phyloP scores from a whole-genome alignment of 179 eudicot species.

The Nepenthes alata region DNA sequence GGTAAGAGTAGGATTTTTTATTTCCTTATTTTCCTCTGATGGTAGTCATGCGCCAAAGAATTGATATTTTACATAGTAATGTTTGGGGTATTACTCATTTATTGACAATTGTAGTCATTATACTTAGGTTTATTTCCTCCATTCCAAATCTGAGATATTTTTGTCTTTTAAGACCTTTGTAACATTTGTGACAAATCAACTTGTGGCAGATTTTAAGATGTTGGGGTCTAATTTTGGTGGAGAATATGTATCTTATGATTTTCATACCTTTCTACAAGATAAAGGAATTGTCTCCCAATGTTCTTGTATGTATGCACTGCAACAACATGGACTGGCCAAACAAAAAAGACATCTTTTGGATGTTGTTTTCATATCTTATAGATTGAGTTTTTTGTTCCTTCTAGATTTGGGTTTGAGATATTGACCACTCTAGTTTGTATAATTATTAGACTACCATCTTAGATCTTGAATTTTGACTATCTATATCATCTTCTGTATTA shows the following conservation, averaged over 20 bases:
- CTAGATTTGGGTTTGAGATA: no score
- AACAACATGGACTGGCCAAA: background rate
- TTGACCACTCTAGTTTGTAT: conserved; percentile 2
- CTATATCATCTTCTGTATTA: conserved; percentile 1
- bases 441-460: background rate
- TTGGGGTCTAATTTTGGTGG: conserved; percentile 10
- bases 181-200: background rate
- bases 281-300: conserved; percentile 2
- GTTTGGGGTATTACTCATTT: conserved; percentile 2
- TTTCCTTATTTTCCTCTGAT: conserved; percentile 2
- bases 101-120: background rate
- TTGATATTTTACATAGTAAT: background rate
- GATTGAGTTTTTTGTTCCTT: conserved; percentile 1
- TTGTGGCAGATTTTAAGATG: conserved; percentile 2
- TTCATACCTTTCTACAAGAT: conserved; percentile 1
- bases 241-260: conserved; percentile 2
- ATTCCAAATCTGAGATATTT: background rate
- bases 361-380: background rate
- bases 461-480: background rate
- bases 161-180: background rate
- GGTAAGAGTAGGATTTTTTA: conserved; percentile 5
- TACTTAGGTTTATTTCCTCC: conserved; percentile 4
- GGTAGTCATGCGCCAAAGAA: background rate
- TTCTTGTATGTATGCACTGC: background rate
- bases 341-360: conserved; percentile 6